Evolutionary conservation across 371 early-diverging fungal species (phyloP), one percentile per base, ranked within the genome.

Genomic region (Chytridium lagenaria): DNA sequence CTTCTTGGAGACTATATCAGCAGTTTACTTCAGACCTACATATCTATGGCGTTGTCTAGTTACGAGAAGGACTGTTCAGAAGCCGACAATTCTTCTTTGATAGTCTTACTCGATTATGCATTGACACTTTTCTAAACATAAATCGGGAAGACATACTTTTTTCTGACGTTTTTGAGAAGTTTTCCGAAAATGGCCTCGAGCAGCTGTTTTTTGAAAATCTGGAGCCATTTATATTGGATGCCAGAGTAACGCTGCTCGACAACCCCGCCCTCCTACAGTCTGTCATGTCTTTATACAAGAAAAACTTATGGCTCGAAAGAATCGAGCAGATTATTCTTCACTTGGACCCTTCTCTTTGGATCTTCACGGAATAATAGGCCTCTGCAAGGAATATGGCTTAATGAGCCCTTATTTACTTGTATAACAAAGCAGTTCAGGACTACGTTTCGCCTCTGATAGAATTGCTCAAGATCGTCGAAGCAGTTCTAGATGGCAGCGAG

Each of bases 381-480:
- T 91, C 51, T 92, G 92, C 69, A 88, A 87, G 38, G 79, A 85
- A 1, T 85, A 90, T 71, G 84, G 87, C 12, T 80, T 93, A 57
- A 91, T 89, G 74, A 89, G 89, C 90, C 0, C 83, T 93, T 78
- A 91, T 92, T 72, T 93, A 90, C 73, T 90, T 93, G 0, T 93
- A 91, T 90, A 93, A 90, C 72, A 80, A 87, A 64, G 89, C 88
- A 36, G 85, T 93, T 79, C 81, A 86, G 2, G 94, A 94, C 73
- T 93, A 88, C 81, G 91, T 92, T n/a, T 90, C 90, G 33, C 93
- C 93, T 0, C 83, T 93, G 1, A 89, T 93, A 30, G 91, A 91
- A 61, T 84, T 94, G 68, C 81, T 94, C 3, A 84, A 86, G 67
- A 83, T 90, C 7, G 83, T 92, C 49, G 86, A 87, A 37, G 36